A percentile compares a stretch with the other conserved stretches of the same genome.
Evolutionary conservation across 1,139 yeast species (phyloP).

Genomic region (Yamadazyma songkhlaensis): DNA sequence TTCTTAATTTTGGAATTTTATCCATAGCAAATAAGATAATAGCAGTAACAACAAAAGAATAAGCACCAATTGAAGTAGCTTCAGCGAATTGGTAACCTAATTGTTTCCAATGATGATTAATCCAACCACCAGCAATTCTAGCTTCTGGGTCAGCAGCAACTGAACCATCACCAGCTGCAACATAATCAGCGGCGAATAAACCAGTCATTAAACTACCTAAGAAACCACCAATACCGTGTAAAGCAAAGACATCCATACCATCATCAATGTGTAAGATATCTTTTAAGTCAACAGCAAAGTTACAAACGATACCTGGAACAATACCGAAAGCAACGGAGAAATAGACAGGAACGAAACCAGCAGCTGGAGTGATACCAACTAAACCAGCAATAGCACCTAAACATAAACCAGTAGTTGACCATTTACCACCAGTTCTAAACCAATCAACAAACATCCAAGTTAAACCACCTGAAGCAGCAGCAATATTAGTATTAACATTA

Average conservation of each 20-base stretch:
- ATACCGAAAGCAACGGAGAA: conserved; percentile 82
- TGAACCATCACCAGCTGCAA: conserved; percentile 73
- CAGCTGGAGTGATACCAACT: conserved; percentile 96
- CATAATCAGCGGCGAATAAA: conserved; percentile 89
- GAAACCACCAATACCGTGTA: conserved; percentile 94
- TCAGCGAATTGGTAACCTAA: conserved; percentile 95
- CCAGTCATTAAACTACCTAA: conserved; percentile 84
- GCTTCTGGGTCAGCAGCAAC: conserved; percentile 44
- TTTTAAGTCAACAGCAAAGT: conserved; percentile 83
- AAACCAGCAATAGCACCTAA: conserved; percentile 92
- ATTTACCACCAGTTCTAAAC: conserved; percentile 82
- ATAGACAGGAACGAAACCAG: conserved; percentile 93
- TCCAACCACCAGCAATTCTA: conserved; percentile 86
- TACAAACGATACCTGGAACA: conserved; percentile 74
- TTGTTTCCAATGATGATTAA: conserved; percentile 85
- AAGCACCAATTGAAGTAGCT: conserved; percentile 65
- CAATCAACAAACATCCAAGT: conserved; percentile 93
- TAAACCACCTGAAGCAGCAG: conserved; percentile 89
- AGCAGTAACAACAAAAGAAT: conserved; percentile 79
- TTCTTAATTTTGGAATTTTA: conserved; percentile 75
- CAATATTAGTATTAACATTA: conserved; percentile 84
- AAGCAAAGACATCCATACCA: conserved; percentile 91
- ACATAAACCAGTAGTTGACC: conserved; percentile 95
- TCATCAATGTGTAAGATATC: conserved; percentile 75
- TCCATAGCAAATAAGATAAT: conserved; percentile 71